Percentiles rank a stretch among this genome's conserved stretches.
phyloP scores from a whole-genome alignment of 345 rosid species.

The Populus deltoides region DNA sequence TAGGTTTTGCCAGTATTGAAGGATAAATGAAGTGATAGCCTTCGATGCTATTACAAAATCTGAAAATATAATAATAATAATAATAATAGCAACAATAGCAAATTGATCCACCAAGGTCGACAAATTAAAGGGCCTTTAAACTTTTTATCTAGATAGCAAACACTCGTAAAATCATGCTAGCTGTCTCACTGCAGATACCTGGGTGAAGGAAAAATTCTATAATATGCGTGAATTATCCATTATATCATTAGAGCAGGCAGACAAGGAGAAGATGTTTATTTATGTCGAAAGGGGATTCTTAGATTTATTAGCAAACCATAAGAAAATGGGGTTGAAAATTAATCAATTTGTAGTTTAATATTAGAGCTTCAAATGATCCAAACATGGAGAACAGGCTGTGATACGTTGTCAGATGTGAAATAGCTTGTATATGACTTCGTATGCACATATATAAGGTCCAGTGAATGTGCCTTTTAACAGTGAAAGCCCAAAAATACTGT shows the following conservation, averaged over 20 bases:
- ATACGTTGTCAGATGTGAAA: not conserved
- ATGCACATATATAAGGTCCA: not conserved
- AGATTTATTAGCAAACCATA: not conserved
- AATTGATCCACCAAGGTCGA: not conserved
- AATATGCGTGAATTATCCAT: not conserved
- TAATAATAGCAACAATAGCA: not conserved
- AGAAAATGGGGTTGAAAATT: not conserved
- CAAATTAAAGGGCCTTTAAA: not conserved
- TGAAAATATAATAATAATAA: not conserved
- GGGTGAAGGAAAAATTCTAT: not conserved
- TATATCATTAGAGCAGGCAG: not conserved
- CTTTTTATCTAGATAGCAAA: not conserved
- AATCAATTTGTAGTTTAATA: not conserved
- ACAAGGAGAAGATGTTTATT: not conserved
- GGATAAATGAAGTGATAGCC: not conserved
- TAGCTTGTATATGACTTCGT: not conserved
- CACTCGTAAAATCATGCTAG: not conserved
- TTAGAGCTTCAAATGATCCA: not conserved
- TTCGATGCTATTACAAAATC: not conserved
- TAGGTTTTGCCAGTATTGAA: not conserved
- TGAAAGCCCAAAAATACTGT: not conserved
- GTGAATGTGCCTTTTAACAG: not conserved
- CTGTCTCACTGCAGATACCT: not conserved
- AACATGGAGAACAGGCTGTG: not conserved
- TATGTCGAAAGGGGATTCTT: not conserved